phyloP scores from a whole-genome alignment of 1,139 yeast species.

The Taphrina communis region DNA sequence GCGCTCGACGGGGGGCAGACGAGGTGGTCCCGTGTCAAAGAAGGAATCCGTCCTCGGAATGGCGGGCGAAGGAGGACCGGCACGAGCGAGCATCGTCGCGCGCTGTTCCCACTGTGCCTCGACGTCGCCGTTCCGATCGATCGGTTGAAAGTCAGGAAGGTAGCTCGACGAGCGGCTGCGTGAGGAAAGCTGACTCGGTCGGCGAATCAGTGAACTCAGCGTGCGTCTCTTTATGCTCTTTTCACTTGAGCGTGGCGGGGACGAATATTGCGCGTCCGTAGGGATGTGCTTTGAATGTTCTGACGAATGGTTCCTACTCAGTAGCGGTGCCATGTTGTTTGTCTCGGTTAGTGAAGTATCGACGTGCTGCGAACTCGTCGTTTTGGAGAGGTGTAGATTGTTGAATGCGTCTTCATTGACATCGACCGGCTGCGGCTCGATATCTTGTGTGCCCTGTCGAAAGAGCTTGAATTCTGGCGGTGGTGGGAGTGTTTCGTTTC shows the following conservation, averaged over 20 bases:
- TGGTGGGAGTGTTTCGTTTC: conserved; percentile 14
- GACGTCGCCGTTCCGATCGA: conserved; percentile 33
- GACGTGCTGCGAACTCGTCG: not conserved
- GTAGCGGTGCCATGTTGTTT: not conserved
- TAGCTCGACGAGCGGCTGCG: conserved; percentile 26
- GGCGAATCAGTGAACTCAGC: conserved; percentile 6
- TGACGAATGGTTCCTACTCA: not conserved
- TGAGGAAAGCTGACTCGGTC: conserved; percentile 24
- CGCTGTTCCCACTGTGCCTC: conserved; percentile 39
- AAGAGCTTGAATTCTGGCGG: conserved; percentile 30
- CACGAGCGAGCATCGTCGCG: conserved; percentile 39
- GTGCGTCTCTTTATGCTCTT: conserved; percentile 10
- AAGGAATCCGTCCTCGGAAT: conserved; percentile 28
- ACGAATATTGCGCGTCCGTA: not conserved
- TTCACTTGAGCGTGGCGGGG: conserved; percentile 18
- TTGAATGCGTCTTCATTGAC: not conserved
- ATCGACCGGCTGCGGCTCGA: conserved; percentile 8
- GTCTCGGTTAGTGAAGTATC: not conserved
- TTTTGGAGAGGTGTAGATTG: not conserved
- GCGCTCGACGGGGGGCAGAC: conserved; percentile 20
- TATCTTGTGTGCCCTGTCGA: conserved; percentile 20
- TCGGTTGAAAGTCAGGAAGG: conserved; percentile 21
- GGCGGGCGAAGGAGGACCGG: conserved; percentile 40
- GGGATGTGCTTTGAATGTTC: not conserved
- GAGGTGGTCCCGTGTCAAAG: conserved; percentile 25